Evolutionary conservation across 2,329 filamentous ascomycete species (phyloP).

Genomic region (Verruconis gallopava): DNA sequence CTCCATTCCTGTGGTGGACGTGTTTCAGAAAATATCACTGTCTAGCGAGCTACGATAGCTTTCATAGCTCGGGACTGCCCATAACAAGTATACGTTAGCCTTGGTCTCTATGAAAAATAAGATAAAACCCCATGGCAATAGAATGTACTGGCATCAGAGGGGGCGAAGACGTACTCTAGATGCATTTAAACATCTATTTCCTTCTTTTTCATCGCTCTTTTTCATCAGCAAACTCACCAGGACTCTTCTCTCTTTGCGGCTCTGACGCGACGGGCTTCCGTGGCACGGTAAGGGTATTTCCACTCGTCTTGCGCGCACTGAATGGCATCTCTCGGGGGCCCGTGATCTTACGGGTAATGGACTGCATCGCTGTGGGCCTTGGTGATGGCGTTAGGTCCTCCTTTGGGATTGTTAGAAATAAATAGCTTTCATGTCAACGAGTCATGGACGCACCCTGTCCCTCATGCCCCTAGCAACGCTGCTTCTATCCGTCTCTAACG

Average conservation of each 20-base stretch:
- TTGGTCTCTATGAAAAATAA: too few species aligned
- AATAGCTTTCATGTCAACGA: background rate
- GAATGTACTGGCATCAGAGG: too few species aligned
- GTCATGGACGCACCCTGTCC: background rate
- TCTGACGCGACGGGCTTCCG: background rate
- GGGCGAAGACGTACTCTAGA: too few species aligned
- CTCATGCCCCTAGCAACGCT: background rate
- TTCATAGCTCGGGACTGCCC: background rate
- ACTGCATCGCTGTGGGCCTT: slow-evolving; percentile 9
- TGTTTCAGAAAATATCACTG: background rate
- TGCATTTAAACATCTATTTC: too few species aligned
- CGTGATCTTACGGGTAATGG: slow-evolving; percentile 8
- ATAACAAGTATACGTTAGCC: too few species aligned
- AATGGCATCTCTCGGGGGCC: slow-evolving; percentile 10
- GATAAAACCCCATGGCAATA: too few species aligned
- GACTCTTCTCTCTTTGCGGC: background rate
- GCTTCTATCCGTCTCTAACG: slow-evolving; percentile 31
- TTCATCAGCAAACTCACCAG: background rate
- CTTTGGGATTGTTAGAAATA: background rate
- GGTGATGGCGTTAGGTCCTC: slow-evolving; percentile 9
- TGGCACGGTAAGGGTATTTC: background rate
- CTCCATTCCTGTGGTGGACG: too few species aligned
- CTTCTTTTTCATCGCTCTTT: too few species aligned
- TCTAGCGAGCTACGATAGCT: background rate
- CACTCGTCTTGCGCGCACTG: background rate